Conservation (phyloP, 1,139 yeast species). For the Scheffersomyces cryptocercus region DNA sequence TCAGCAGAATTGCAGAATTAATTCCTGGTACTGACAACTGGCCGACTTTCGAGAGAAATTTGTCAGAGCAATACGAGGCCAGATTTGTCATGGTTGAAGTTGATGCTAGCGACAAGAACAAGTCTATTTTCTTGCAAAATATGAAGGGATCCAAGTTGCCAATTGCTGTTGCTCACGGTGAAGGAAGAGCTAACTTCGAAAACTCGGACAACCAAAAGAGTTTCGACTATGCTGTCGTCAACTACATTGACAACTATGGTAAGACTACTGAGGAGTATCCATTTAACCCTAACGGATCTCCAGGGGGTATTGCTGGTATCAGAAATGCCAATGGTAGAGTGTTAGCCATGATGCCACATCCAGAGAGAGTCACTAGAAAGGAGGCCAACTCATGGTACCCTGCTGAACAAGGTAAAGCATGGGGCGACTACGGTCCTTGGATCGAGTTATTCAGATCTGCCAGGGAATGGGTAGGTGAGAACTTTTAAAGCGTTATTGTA, state of each 20-base stretch:
- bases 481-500: constrained; percentile 13
- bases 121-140: constrained; percentile 77
- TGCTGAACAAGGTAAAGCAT: constrained; percentile 55
- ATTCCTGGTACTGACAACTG: constrained; percentile 96
- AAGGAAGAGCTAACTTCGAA: constrained; percentile 84
- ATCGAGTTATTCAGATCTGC: constrained; percentile 90
- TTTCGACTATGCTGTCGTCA: constrained; percentile 55
- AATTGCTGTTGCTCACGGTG: constrained; percentile 98
- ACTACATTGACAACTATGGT: constrained; percentile 91
- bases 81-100: constrained; percentile 90
- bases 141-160: constrained; percentile 94
- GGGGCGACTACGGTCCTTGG: constrained; percentile 93
- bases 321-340: constrained; percentile 91
- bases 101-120: constrained; percentile 46
- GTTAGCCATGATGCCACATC: constrained; percentile 99
- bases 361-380: constrained; percentile 88
- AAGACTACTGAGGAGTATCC: constrained; percentile 81
- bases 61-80: constrained; percentile 95
- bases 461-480: constrained; percentile 83
- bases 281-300: constrained; percentile 95
- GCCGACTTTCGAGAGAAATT: constrained; percentile 95
- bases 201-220: constrained; percentile 41
- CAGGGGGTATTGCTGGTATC: constrained; percentile 91
- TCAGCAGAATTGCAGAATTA: constrained; percentile 81
- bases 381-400: constrained; percentile 95